Evolutionary conservation across 306 rosid genomes (phyloP).

Genomic region (Begonia loranthoides): DNA sequence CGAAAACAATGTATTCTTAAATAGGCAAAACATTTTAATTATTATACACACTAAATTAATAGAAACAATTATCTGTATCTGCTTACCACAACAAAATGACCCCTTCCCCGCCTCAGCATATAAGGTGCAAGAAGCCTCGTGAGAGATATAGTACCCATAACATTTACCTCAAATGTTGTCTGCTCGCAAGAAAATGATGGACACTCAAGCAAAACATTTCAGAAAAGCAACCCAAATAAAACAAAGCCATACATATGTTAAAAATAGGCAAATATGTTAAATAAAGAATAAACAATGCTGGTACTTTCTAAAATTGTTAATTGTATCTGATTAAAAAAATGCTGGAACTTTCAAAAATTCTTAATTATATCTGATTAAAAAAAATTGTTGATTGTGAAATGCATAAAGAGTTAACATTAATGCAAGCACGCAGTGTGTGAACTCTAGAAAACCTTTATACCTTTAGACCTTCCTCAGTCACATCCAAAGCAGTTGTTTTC

Average conservation of each 20-base stretch:
- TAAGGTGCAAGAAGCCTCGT: slow-evolving; percentile 71
- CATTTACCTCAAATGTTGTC: slow-evolving; percentile 84
- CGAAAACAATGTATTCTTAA: background rate
- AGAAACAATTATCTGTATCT: slow-evolving; percentile 7
- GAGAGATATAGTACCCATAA: slow-evolving; percentile 79
- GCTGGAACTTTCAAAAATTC: too few relatives aligned
- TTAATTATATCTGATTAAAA: too few relatives aligned
- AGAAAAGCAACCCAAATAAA: slow-evolving; percentile 1
- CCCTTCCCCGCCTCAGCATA: slow-evolving; percentile 79
- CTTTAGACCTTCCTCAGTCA: slow-evolving; percentile 63
- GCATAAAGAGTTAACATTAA: too few relatives aligned
- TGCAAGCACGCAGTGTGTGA: too few relatives aligned
- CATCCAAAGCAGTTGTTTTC: slow-evolving; percentile 70
- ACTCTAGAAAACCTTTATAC: slow-evolving; percentile 20
- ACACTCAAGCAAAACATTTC: slow-evolving; percentile 7
- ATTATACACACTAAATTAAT: slow-evolving; percentile 4
- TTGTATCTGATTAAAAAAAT: too few relatives aligned
- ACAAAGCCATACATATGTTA: background rate
- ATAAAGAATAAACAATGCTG: too few relatives aligned
- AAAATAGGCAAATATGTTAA: background rate
- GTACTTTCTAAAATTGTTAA: too few relatives aligned
- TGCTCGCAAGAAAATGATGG: slow-evolving; percentile 19
- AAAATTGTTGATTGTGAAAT: too few relatives aligned
- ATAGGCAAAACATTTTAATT: background rate
- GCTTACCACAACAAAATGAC: slow-evolving; percentile 97